phyloP scores from a whole-genome alignment of 148 eudicot species.

The Silene conica region DNA sequence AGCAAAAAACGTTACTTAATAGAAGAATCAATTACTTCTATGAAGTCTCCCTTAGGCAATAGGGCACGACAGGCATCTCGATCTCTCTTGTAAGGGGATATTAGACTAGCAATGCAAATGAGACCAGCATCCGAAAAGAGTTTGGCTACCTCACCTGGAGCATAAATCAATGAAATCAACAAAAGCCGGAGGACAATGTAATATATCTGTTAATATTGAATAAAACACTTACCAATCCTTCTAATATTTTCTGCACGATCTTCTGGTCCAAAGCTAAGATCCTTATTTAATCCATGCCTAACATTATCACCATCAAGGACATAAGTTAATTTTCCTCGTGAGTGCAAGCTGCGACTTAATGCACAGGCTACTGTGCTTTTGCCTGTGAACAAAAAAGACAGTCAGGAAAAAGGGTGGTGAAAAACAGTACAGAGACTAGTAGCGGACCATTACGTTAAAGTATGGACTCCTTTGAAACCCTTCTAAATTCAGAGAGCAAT shows the following conservation, averaged over 20 bases:
- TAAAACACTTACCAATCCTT: conserved; percentile 60
- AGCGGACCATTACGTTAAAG: background rate
- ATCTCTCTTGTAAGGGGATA: conserved; percentile 90
- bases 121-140: conserved; percentile 92
- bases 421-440: background rate
- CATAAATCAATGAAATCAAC: background rate
- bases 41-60: conserved; percentile 54
- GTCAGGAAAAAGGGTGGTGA: background rate
- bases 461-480: background rate
- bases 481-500: background rate
- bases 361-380: conserved; percentile 97
- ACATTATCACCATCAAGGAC: conserved; percentile 94
- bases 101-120: conserved; percentile 91
- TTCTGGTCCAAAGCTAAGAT: conserved; percentile 76
- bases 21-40: conserved; percentile 46
- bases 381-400: conserved; percentile 39
- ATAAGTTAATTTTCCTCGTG: conserved; percentile 76
- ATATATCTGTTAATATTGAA: background rate
- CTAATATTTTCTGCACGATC: conserved; percentile 91
- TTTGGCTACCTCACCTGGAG: conserved; percentile 92
- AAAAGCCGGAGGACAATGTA: background rate
- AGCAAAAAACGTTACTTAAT: background rate
- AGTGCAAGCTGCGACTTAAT: conserved; percentile 60
- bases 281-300: conserved; percentile 79
- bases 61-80: conserved; percentile 74